A percentile compares a stretch with the other conserved stretches of the same genome.
phyloP scores from a whole-genome alignment of 2,329 filamentous ascomycete genomes.

The Ophiostoma ips region DNA sequence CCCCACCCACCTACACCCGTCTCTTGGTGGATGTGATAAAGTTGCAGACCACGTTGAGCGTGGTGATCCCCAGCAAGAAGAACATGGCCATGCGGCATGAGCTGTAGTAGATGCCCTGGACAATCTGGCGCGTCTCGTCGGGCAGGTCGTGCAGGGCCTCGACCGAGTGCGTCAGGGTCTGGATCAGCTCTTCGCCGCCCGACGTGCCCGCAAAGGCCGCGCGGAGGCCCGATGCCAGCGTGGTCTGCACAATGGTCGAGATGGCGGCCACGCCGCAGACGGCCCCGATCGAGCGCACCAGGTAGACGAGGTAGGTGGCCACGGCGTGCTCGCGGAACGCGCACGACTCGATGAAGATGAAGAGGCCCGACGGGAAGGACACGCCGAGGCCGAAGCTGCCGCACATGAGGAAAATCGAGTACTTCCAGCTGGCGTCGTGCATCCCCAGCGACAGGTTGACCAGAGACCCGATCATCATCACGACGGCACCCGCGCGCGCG shows the following conservation, averaged over 20 bases:
- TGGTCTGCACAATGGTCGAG: conserved; percentile 7
- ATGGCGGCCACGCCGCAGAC: conserved; percentile 9
- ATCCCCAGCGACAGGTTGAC: conserved; percentile 32
- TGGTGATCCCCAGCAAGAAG: conserved; percentile 6
- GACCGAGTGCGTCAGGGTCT: conserved; percentile 7
- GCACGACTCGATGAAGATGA: not conserved
- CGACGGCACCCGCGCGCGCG: conserved; percentile 34
- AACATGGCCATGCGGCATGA: conserved; percentile 8
- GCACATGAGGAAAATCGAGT: conserved; percentile 18
- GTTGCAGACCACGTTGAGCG: conserved; percentile 2
- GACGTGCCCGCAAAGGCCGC: conserved; percentile 2
- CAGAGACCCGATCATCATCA: conserved; percentile 34
- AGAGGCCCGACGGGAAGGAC: conserved; percentile 6
- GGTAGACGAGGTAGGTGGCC: conserved; percentile 7
- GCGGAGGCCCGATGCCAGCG: not conserved
- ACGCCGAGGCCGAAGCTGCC: conserved; percentile 12
- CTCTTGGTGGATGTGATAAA: not conserved
- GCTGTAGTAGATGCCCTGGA: conserved; percentile 8
- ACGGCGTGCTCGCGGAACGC: conserved; percentile 8
- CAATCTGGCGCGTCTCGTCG: not conserved
- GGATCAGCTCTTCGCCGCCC: conserved; percentile 4
- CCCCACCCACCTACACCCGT: not conserved
- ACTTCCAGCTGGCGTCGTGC: conserved; percentile 38
- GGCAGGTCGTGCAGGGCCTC: conserved; percentile 7
- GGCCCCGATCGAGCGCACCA: conserved; percentile 8